These are phyloP conservation scores for Ceratonia siliqua DNA, from an alignment of 306 rosid genomes.

Conservation along the genomic window DNA sequence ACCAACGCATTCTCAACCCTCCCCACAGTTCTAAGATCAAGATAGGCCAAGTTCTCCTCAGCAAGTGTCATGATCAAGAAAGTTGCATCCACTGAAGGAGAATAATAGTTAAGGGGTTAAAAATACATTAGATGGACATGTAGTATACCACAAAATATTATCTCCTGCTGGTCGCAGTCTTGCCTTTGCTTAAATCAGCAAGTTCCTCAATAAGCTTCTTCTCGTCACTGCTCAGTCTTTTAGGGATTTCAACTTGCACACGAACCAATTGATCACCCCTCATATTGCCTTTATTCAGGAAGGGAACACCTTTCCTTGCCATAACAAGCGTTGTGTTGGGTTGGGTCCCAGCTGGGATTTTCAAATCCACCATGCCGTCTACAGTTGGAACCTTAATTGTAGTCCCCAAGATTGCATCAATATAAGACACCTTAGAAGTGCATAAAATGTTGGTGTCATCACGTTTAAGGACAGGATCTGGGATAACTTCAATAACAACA, in stretches of 20 bases:
- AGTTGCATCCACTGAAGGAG: constrained; percentile 28
- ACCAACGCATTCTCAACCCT: constrained; percentile 13
- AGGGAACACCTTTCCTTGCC: constrained; percentile 96
- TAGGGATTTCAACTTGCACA: constrained; percentile 97
- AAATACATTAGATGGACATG: not conserved
- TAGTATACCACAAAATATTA: constrained; percentile 4
- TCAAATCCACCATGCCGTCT: constrained; percentile 65
- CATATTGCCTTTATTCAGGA: constrained; percentile 79
- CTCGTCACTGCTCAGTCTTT: constrained; percentile 77
- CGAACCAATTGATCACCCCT: constrained; percentile 98
- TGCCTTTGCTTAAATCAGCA: constrained; percentile 89
- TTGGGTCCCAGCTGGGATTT: constrained; percentile 74
- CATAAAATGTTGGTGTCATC: constrained; percentile 90
- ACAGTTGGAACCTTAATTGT: constrained; percentile 88
- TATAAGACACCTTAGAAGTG: constrained; percentile 84
- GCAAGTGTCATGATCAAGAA: constrained; percentile 28
- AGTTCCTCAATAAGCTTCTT: constrained; percentile 86
- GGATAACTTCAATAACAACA: constrained; percentile 82
- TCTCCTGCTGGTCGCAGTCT: constrained; percentile 44
- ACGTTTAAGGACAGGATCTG: constrained; percentile 90
- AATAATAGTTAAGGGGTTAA: constrained; percentile 9
- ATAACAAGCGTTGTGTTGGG: constrained; percentile 94
- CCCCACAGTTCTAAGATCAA: not conserved
- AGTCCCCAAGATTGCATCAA: constrained; percentile 92
- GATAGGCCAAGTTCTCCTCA: constrained; percentile 12